Evolutionary conservation across 768 basidiomycete species (phyloP).

Genomic region (Tubosaeta sp.): DNA sequence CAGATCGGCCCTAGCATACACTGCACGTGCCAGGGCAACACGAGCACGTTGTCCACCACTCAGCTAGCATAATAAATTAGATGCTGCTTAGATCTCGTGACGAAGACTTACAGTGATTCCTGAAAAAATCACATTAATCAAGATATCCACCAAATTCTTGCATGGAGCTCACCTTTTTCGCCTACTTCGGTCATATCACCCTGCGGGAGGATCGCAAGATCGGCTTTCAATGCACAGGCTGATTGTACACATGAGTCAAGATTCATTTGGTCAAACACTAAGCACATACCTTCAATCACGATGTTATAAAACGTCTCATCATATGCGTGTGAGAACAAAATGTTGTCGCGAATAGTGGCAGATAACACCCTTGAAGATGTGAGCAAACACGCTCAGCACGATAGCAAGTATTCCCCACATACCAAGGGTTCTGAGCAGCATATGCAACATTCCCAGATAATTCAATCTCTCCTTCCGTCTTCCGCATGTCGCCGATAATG

Average conservation of each 20-base stretch:
- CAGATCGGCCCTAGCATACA: constrained; percentile 90
- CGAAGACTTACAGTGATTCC: constrained; percentile 51
- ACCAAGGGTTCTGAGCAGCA: constrained; percentile 87
- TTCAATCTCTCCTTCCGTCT: constrained; percentile 65
- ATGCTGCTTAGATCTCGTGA: constrained; percentile 8
- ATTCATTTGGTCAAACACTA: neutral
- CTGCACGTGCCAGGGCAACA: constrained; percentile 79
- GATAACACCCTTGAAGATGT: constrained; percentile 64
- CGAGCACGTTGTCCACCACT: constrained; percentile 86
- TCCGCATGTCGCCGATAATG: constrained; percentile 84
- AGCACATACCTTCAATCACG: constrained; percentile 64
- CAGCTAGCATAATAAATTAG: constrained; percentile 38
- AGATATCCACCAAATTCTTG: neutral
- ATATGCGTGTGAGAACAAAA: constrained; percentile 85
- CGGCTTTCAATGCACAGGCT: constrained; percentile 84
- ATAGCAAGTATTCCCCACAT: constrained; percentile 9
- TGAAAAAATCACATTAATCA: constrained; percentile 11
- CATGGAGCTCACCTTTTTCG: constrained; percentile 58
- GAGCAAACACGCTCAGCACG: neutral
- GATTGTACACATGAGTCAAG: neutral
- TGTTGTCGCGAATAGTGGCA: constrained; percentile 84
- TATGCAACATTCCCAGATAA: constrained; percentile 74
- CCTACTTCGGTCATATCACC: constrained; percentile 86
- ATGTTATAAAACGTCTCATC: constrained; percentile 81
- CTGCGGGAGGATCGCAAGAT: constrained; percentile 72